Base-by-base conservation (phyloP, 371 early-diverging fungal species). In the Saksenaea vasiformis region DNA sequence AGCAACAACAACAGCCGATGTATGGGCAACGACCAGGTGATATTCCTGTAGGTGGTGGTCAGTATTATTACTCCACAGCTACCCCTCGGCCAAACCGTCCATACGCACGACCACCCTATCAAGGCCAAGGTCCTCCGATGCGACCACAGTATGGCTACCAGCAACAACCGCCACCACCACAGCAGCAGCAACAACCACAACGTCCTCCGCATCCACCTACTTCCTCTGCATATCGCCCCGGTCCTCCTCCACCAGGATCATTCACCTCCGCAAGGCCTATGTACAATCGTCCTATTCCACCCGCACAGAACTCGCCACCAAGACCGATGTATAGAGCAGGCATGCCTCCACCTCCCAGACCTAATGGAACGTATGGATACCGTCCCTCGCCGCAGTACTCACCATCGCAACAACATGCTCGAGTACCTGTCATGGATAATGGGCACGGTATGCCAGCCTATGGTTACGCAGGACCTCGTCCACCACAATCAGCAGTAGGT, bases 1-100 rank as follows among this genome's bases (percentile, higher is more conserved):
- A 38, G 26, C 35, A 34, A 59, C 56, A 58, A 43, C 60, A 68
- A 31, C 44, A 61, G 38, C 54, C 5, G 38, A 54, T 53, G 36
- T 68, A 71, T 67, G 66, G 66, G 65, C 65, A 68, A 34, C 36
- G 38, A 37, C 22, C 17, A 56, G 28, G 37, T 26, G 14, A 39
- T 61, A 63, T 47, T 5, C 22, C 47, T 47, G 47, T 47, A 22
- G 22, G 47, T 47, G 22, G 47, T 47, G 47, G 47, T 47, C 47
- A 47, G 22, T 47, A 47, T 19, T 47, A 47, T 47, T 47, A 47
- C 22, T 22, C 47, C 22, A 19, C 47, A 22, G 22, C 19, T 47
- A 47, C 47, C 22, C 47, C 47, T 47, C 47, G 47, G 10, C 47
- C 47, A 47, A 47, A 22, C 22, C 47, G 47, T 47, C 47, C 47